Evolutionary conservation across 2,329 filamentous ascomycete species (phyloP), one percentile per base, ranked within the genome.

Genomic region (Camillea tinctor): DNA sequence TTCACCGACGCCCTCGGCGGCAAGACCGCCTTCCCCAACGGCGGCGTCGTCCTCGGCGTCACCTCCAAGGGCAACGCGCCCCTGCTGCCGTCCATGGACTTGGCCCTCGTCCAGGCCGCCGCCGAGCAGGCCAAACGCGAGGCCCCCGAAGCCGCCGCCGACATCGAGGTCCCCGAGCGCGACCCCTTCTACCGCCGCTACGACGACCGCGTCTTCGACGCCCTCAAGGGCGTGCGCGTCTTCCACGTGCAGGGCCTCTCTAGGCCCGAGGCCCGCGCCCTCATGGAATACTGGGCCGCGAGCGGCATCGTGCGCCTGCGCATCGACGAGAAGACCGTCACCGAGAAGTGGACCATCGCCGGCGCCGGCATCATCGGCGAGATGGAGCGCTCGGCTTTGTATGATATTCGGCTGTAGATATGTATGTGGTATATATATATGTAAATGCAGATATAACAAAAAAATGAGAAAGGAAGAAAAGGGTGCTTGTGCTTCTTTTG

Each of bases 241-340:
- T 65, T 88, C 56, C 81, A 84, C 20, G 72, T 97, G 20, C 81
- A 84, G 50, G 90, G 91, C 8, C 70, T 97, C 66, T 88, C 80
- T 68, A 91, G 88, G 76, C 77, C 82, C 1, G 94, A 98, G 77
- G 88, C 91, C 11, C 85, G 89, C 61, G 83, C 87, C 0, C 80
- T 96, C 68, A 89, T 98, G 87, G 93, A 97, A 79, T 98, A 97
- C 78, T 98, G 94, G 82, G 93, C 92, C 4, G 87, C 86, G 40
- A 96, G 92, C 74, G 95, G 94, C 13, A 81, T 97, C 72, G 74
- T 96, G 71, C 85, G 90, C 64, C 80, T 84, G 62, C 81, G 80
- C 52, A 82, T 97, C 54, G 88, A 91, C 69, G 88, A 93, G 71
- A 80, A 79, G 64, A 81, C 84, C 63, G 89, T 97, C 40, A 81